phyloP scores from a whole-genome alignment of 495 filamentous ascomycete species.

The Collariella sp. region DNA sequence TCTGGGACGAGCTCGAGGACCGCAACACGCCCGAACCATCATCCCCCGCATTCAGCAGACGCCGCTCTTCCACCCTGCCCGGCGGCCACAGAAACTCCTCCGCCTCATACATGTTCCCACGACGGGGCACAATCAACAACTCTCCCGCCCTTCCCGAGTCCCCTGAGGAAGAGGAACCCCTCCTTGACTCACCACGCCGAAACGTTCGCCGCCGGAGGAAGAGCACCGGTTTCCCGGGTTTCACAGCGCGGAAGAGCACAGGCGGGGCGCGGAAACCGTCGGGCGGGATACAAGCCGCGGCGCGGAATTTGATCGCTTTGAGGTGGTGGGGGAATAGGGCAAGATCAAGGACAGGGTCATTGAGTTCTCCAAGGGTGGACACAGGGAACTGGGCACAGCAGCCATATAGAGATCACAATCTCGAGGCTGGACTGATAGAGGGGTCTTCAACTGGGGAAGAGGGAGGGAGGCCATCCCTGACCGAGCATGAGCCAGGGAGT shows the following conservation, averaged over 20 bases:
- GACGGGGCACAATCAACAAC: slow-evolving; percentile 21
- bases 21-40: slow-evolving; percentile 35
- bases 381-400: background rate
- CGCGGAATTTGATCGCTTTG: slow-evolving; percentile 31
- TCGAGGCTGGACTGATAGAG: background rate
- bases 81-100: slow-evolving; percentile 20
- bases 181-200: slow-evolving; percentile 21
- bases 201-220: slow-evolving; percentile 37
- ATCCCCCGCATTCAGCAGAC: slow-evolving; percentile 20
- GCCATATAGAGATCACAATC: slow-evolving; percentile 12
- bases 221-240: slow-evolving; percentile 47
- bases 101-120: slow-evolving; percentile 21
- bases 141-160: slow-evolving; percentile 20
- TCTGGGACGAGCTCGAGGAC: slow-evolving; percentile 60
- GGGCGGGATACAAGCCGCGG: slow-evolving; percentile 30
- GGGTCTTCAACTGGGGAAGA: background rate
- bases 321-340: slow-evolving; percentile 32
- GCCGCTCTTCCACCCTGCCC: slow-evolving; percentile 33
- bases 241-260: slow-evolving; percentile 34
- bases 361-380: background rate
- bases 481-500: background rate
- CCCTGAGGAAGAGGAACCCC: slow-evolving; percentile 9
- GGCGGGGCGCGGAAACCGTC: slow-evolving; percentile 25
- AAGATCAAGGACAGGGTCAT: background rate
- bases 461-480: background rate